Evolutionary conservation across 2,329 filamentous ascomycete species (phyloP).

Genomic region (Cercospora janseana): DNA sequence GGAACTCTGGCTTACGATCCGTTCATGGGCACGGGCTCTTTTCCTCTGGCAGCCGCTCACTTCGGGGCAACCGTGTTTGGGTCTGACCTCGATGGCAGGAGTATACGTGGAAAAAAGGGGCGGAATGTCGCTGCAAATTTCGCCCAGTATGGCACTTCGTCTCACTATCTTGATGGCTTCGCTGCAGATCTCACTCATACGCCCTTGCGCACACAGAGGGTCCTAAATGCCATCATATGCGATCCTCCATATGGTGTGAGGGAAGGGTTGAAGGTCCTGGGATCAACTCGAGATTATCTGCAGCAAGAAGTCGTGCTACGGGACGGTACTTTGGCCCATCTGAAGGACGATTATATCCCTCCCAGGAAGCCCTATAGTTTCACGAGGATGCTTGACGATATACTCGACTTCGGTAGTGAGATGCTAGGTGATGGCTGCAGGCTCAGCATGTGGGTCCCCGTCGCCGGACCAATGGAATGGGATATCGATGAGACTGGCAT

Average conservation of each 20-base stretch:
- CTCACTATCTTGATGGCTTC: slow-evolving; percentile 72
- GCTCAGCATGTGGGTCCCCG: slow-evolving; percentile 96
- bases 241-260: slow-evolving; percentile 95
- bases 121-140: slow-evolving; percentile 70
- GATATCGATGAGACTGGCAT: slow-evolving; percentile 48
- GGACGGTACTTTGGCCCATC: slow-evolving; percentile 67
- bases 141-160: slow-evolving; percentile 70
- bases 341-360: slow-evolving; percentile 71
- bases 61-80: slow-evolving; percentile 83
- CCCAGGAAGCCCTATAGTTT: slow-evolving; percentile 94
- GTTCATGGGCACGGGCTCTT: slow-evolving; percentile 92
- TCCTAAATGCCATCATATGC: slow-evolving; percentile 88
- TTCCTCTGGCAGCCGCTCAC: slow-evolving; percentile 83
- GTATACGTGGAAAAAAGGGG: slow-evolving; percentile 68
- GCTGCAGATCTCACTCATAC: slow-evolving; percentile 85
- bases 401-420: slow-evolving; percentile 74
- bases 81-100: slow-evolving; percentile 90
- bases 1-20: slow-evolving; percentile 91
- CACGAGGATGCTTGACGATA: slow-evolving; percentile 82
- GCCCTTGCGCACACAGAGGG: slow-evolving; percentile 58
- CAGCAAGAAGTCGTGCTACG: slow-evolving; percentile 58
- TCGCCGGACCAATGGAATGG: slow-evolving; percentile 54
- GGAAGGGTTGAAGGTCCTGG: slow-evolving; percentile 86
- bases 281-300: slow-evolving; percentile 60
- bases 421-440: slow-evolving; percentile 77